Conservation (phyloP, 306 rosid genomes). For the Urtica urens region DNA sequence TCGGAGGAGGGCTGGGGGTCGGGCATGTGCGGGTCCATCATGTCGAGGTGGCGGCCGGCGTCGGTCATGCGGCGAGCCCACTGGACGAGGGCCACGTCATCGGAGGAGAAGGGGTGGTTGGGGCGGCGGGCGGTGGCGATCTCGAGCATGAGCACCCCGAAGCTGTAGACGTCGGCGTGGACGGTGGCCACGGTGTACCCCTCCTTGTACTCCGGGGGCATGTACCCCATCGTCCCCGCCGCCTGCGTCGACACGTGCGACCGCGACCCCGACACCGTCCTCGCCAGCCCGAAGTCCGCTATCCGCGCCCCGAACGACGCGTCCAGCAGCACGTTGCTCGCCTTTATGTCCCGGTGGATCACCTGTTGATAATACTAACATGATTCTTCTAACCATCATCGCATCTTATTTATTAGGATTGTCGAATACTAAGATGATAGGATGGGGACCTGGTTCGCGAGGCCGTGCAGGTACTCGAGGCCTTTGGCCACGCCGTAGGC, state of each 20-base stretch:
- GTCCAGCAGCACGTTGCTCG: constrained; percentile 66
- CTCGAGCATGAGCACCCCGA: constrained; percentile 73
- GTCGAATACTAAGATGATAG: no score
- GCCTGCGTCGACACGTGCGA: constrained; percentile 75
- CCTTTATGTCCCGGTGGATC: constrained; percentile 79
- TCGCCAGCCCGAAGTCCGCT: constrained; percentile 85
- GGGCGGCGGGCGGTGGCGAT: constrained; percentile 48
- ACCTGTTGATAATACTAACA: no score
- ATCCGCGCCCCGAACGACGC: constrained; percentile 58
- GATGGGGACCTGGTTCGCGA: constrained; percentile 55
- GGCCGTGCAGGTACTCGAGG: constrained; percentile 47
- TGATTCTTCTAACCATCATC: no score
- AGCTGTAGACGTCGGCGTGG: constrained; percentile 76
- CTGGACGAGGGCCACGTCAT: constrained; percentile 43
- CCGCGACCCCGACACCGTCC: constrained; percentile 33
- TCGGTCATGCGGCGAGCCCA: constrained; percentile 62
- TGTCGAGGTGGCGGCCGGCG: constrained; percentile 28
- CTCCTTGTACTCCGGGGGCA: constrained; percentile 79
- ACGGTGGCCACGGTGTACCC: constrained; percentile 46
- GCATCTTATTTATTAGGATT: no score
- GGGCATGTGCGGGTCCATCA: constrained; percentile 47
- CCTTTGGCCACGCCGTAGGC: constrained; percentile 61
- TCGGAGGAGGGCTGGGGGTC: constrained; percentile 31
- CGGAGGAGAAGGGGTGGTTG: constrained; percentile 34
- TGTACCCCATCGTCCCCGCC: constrained; percentile 88